Evolutionary conservation across 805 yeast species (phyloP), one percentile per base, ranked within the genome.

Genomic region (Kazachstania bromeliacearum): DNA sequence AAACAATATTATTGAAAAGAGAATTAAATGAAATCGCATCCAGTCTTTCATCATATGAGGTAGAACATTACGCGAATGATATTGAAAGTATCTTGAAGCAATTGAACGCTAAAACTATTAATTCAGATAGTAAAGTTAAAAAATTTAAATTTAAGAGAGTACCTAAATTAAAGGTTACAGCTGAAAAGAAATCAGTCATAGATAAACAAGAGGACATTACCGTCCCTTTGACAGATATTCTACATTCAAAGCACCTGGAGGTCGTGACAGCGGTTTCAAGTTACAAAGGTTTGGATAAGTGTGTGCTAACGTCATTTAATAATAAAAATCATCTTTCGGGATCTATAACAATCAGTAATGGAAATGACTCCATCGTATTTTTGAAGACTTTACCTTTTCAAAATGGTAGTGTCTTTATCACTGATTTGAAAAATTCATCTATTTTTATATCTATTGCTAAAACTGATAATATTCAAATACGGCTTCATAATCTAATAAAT

Each of bases 331-430:
- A 23, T 2, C 3, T 12, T 5, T 26, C 41, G 3, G 55, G 57
- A 2, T 45, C 58, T 2, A 31, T 54, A 16, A 36, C 43, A 5
- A 32, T 54, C 4, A 41, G 42, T 28, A 38, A 43, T 20, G 31
- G 48, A 8, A 14, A 36, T 13, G 26, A 40, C 3, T 41, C 48
- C 7, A 28, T 41, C 3, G 33, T 56, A 3, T 35, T 38, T 10
- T 22, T 52, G 25, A 31, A 40, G 3, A 26, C 37, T 4, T 5
- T 49, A 9, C 49, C 48, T 7, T 55, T 51, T 29, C 16, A 31
- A 10, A 38, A 33, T 9, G 59, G 62, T 10, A 55, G 56, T 32
- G 33, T 57, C 6, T 41, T 45, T 26, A 34, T 57, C 8, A 45
- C 43, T 4, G 40, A 48, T 23, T 44, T 50, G 18, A 14, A 15